phyloP scores from a whole-genome alignment of 2,329 filamentous ascomycete species.

The Penicillium corylophilum region DNA sequence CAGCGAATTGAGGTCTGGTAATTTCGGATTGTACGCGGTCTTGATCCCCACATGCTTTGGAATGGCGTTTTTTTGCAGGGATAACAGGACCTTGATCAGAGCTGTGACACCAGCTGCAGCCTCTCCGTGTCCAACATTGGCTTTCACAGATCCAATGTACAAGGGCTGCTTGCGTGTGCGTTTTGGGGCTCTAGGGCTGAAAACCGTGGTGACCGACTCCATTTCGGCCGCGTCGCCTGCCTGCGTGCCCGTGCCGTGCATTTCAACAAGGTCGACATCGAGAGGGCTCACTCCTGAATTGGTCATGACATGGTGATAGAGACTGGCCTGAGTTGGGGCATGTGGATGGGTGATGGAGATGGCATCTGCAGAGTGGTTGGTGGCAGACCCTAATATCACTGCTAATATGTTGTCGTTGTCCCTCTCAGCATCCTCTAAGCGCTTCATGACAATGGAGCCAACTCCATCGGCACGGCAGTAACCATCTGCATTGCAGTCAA shows the following conservation, averaged over 20 bases:
- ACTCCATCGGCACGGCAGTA: constrained; percentile 56
- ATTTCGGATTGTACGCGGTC: constrained; percentile 34
- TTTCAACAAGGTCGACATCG: constrained; percentile 40
- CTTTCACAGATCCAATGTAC: constrained; percentile 28
- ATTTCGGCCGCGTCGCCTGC: constrained; percentile 42
- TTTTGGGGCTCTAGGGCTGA: no score
- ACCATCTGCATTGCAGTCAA: constrained; percentile 51
- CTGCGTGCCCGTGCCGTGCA: constrained; percentile 46
- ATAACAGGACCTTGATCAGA: constrained; percentile 63
- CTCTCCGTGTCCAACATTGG: constrained; percentile 50
- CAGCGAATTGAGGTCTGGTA: no score
- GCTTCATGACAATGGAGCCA: constrained; percentile 52
- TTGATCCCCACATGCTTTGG: constrained; percentile 69
- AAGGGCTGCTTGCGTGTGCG: no score
- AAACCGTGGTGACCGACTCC: constrained; percentile 37
- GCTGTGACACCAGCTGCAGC: constrained; percentile 32
- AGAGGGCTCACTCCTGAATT: constrained; percentile 37
- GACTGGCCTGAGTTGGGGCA: constrained; percentile 38
- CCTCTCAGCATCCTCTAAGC: constrained; percentile 49
- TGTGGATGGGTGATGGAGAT: constrained; percentile 47
- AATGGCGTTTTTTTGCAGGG: constrained; percentile 63
- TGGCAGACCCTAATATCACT: no score
- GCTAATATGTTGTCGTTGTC: constrained; percentile 49
- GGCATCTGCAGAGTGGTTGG: constrained; percentile 50
- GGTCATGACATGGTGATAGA: constrained; percentile 39